phyloP scores from a whole-genome alignment of 352 stramenopile species.

The Phytophthora cryptogea region DNA sequence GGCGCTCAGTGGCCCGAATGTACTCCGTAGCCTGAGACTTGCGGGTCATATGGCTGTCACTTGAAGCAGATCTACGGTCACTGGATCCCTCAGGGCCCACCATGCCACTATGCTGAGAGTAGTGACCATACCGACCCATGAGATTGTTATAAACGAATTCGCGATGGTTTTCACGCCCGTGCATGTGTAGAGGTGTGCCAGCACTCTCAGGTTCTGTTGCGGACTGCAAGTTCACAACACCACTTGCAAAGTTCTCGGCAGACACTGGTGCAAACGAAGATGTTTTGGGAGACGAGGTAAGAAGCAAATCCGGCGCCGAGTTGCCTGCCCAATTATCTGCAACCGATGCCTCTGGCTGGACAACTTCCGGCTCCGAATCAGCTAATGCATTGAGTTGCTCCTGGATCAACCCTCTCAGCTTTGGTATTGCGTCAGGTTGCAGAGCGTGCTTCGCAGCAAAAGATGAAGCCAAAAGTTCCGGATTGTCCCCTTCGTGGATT shows the following conservation, averaged over 20 bases:
- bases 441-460: constrained; percentile 64
- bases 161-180: constrained; percentile 54
- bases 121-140: constrained; percentile 78
- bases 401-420: constrained; percentile 60
- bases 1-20: constrained; percentile 20
- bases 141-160: constrained; percentile 76
- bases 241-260: not conserved
- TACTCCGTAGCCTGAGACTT: constrained; percentile 47
- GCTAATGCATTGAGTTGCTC: constrained; percentile 53
- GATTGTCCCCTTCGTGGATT: constrained; percentile 57
- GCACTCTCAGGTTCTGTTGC: constrained; percentile 2
- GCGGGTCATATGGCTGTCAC: constrained; percentile 39
- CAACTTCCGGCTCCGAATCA: constrained; percentile 26
- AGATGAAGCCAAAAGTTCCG: constrained; percentile 42
- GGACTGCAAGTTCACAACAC: not conserved
- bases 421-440: constrained; percentile 51
- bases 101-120: constrained; percentile 69
- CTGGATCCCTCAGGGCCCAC: constrained; percentile 33
- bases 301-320: constrained; percentile 11
- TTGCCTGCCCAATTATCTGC: constrained; percentile 19
- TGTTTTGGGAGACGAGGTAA: constrained; percentile 2
- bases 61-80: constrained; percentile 13
- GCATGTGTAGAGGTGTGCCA: constrained; percentile 5
- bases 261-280: not conserved
- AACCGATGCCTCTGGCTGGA: constrained; percentile 4